Base-by-base conservation (phyloP, 2,329 filamentous ascomycete genomes). In the Rugonectria rugulosa region DNA sequence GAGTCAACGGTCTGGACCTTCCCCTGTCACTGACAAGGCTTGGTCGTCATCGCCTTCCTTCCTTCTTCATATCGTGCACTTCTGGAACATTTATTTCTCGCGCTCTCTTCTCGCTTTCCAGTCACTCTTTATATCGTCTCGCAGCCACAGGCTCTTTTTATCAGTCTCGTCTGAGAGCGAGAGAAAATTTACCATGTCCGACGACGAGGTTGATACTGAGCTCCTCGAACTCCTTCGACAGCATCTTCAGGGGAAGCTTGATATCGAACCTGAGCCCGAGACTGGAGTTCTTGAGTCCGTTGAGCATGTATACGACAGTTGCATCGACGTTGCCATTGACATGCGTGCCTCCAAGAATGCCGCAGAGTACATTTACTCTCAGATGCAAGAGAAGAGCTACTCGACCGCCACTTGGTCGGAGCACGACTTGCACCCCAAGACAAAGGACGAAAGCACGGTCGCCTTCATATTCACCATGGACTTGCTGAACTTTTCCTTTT, bases 401-500 rank as follows among this genome's bases (percentile, higher is more conserved):
- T 95, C 91, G 5, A 92, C 91, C 0, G 85, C 90, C 58, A 89
- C 87, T 8, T 99, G 95, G 95, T 86, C 90, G 12, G 83, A 89
- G 67, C 92, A 98, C 73, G 90, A 95, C 70, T 79, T 99, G 32
- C 95, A 99, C 68, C 95, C 95, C 2, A 90, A 93, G 72, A 68
- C 84, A 36, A 92, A 92, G 69, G 88, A 96, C 69, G 90, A 91
- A 68, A 82, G 75, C 45, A 93, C 92, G 0, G 86, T 96, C 19
- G 88, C 91, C 60, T 98, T 99, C 71, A 94, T 99, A 67, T 98
- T 99, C 72, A 92, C 91, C 17, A 96, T 99, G 92, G 95, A 99
- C 72, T 74, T 99, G 23, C 78, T 99, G 45, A 99, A 99, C 72
- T 99, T 98, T 71, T 96, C 89, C 19, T 99, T 99, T 73, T 99